Evolutionary conservation across 306 rosid species (phyloP).

Genomic region (Cicer chorassanicum): DNA sequence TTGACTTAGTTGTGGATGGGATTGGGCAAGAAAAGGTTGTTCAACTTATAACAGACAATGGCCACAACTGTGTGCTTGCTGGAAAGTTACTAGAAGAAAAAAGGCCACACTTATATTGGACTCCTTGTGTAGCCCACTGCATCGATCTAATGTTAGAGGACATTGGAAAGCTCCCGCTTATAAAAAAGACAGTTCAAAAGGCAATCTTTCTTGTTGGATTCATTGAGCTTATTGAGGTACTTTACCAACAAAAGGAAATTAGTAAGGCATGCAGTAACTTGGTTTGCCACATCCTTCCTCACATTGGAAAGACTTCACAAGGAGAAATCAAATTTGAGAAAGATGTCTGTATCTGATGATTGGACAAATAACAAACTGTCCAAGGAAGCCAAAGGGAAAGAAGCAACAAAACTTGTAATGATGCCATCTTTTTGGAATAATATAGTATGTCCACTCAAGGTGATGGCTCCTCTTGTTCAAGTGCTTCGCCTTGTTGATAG

Average conservation of each 20-base stretch:
- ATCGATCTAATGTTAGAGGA: background rate
- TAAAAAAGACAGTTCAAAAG: background rate
- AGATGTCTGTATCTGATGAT: background rate
- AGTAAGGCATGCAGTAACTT: background rate
- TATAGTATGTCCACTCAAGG: background rate
- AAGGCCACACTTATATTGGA: background rate
- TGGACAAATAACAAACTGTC: background rate
- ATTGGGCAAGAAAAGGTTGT: background rate
- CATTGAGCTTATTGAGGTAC: background rate
- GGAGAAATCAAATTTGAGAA: conserved; percentile 3
- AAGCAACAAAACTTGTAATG: background rate
- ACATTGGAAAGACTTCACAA: background rate
- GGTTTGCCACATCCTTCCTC: background rate
- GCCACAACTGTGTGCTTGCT: background rate
- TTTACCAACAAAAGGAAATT: background rate
- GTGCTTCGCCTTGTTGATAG: background rate
- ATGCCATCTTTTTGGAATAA: background rate
- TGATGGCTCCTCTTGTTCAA: background rate
- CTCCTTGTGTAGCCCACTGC: background rate
- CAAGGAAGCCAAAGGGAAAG: background rate
- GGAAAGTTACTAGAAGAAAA: background rate
- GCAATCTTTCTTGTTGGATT: background rate
- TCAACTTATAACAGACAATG: background rate
- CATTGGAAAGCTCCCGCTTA: background rate
- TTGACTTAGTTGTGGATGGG: background rate